Conservation (phyloP, 1,284 basidiomycete genomes). For the Athelia sp. region DNA sequence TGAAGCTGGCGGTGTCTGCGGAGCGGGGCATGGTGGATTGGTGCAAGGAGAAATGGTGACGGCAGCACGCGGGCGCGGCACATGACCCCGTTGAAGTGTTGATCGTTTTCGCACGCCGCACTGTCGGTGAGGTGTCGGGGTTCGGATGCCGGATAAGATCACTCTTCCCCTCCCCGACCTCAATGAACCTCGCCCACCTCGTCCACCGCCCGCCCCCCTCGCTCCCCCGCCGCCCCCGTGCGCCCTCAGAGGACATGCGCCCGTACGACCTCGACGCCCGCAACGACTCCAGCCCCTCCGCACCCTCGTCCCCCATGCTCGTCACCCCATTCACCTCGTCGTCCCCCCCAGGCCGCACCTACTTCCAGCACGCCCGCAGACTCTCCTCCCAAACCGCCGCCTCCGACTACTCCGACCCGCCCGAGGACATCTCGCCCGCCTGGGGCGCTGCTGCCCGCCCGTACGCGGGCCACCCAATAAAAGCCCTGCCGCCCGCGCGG, state of each 20-base stretch:
- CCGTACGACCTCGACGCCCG: slow-evolving; percentile 1
- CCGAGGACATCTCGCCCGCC: slow-evolving; percentile 1
- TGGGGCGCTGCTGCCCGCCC: no score
- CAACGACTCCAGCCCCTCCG: slow-evolving; percentile 17
- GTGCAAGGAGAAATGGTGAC: no score
- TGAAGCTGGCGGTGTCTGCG: slow-evolving; percentile 62
- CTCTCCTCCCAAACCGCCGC: slow-evolving; percentile 6
- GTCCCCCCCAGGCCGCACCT: slow-evolving; percentile 20
- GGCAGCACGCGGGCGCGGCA: no score
- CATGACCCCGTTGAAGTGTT: slow-evolving; percentile 1
- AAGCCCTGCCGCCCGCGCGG: no score
- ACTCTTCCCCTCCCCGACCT: background rate
- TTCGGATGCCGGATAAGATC: background rate
- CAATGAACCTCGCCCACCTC: background rate
- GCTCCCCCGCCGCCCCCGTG: background rate
- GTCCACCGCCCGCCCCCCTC: background rate
- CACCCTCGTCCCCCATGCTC: slow-evolving; percentile 34
- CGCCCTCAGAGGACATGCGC: no score
- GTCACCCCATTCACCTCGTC: slow-evolving; percentile 26
- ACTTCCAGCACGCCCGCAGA: slow-evolving; percentile 31
- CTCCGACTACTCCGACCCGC: background rate
- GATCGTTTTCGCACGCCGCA: no score
- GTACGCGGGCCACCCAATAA: slow-evolving; percentile 15
- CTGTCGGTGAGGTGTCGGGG: background rate
- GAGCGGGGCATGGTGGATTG: slow-evolving; percentile 59